Conservation (phyloP, 371 early-diverging fungal species). For the Rhizomucor miehei region DNA sequence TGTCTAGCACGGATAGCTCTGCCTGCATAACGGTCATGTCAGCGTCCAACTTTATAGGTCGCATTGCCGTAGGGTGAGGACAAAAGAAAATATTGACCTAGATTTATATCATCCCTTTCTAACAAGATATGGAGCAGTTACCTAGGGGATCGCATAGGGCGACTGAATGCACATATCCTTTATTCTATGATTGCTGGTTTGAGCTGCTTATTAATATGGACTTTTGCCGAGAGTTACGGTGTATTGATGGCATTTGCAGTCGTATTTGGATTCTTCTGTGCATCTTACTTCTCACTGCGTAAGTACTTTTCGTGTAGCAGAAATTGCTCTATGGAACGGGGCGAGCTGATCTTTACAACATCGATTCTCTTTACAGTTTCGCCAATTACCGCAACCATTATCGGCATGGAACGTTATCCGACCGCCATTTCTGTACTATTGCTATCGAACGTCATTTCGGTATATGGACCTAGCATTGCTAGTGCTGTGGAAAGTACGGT, state of each 20-base stretch:
- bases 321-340: neutral
- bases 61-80: constrained; percentile 40
- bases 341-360: neutral
- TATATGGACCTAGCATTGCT: constrained; percentile 33
- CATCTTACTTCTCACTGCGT: constrained; percentile 36
- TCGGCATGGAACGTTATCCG: constrained; percentile 40
- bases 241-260: constrained; percentile 35
- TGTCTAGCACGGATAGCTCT: constrained; percentile 27
- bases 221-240: constrained; percentile 40
- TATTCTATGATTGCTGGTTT: constrained; percentile 30
- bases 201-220: constrained; percentile 48
- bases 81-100: neutral
- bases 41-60: constrained; percentile 59
- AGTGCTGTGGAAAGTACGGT: constrained; percentile 33
- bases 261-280: constrained; percentile 41
- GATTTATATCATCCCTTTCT: neutral
- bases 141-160: constrained; percentile 46
- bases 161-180: constrained; percentile 34
- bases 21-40: constrained; percentile 35
- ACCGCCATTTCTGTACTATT: constrained; percentile 33
- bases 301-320: constrained; percentile 3
- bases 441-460: constrained; percentile 25
- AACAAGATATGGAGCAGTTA: neutral
- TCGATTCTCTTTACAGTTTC: constrained; percentile 21
- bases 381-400: constrained; percentile 28